These are phyloP conservation scores for Cryphonectria radicalis DNA, from an alignment of 2,329 filamentous ascomycete species.

Conservation along the genomic window DNA sequence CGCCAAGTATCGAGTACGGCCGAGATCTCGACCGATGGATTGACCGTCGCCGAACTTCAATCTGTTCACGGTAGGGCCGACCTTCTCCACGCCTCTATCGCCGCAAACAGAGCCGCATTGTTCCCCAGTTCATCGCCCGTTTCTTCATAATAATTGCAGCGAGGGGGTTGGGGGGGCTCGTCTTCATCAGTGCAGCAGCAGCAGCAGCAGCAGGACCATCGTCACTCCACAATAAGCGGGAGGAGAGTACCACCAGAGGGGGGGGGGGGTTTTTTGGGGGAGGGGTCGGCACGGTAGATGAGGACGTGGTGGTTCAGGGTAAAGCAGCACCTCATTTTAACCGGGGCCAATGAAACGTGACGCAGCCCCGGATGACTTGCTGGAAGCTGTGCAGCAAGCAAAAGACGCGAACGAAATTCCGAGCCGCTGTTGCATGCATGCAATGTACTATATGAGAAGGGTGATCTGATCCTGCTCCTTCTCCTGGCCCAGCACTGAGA, in stretches of 20 bases:
- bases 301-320: slow-evolving; percentile 2
- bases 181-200: neutral
- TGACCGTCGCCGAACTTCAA: slow-evolving; percentile 19
- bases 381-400: slow-evolving; percentile 19
- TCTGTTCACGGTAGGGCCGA: slow-evolving; percentile 4
- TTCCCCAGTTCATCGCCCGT: neutral
- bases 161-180: neutral
- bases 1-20: slow-evolving; percentile 28
- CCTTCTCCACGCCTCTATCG: neutral
- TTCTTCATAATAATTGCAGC: neutral
- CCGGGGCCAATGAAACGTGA: slow-evolving; percentile 24
- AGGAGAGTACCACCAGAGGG: neutral
- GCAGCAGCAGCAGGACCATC: neutral
- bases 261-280: no score
- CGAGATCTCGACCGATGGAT: slow-evolving; percentile 30
- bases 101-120: slow-evolving; percentile 9
- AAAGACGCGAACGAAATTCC: slow-evolving; percentile 24
- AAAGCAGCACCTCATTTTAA: slow-evolving; percentile 6
- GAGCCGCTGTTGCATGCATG: neutral
- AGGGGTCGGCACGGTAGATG: neutral
- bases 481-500: neutral
- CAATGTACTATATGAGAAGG: neutral
- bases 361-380: slow-evolving; percentile 19
- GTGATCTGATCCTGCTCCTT: slow-evolving; percentile 1
- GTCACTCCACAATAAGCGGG: neutral